Percentiles rank a stretch among this genome's conserved stretches.
These are phyloP conservation scores for Ophiostoma angusticollis DNA, from an alignment of 2,329 filamentous ascomycete species.

Conservation along the genomic window DNA sequence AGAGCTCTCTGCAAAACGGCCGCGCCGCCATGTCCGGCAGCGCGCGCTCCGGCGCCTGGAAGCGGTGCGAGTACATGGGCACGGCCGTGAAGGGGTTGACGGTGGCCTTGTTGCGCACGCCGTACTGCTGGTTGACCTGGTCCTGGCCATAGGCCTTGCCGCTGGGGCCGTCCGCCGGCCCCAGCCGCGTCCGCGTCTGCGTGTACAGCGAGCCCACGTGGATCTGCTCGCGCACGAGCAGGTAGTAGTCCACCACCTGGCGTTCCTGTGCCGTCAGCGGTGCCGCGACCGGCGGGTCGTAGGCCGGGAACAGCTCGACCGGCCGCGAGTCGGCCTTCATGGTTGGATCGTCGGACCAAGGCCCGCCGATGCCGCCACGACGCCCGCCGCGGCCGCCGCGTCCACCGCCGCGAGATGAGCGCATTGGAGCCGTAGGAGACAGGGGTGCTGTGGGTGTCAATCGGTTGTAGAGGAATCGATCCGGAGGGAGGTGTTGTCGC, in stretches of 20 bases:
- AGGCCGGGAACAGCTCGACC: constrained; percentile 46
- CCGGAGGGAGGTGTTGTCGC: neutral
- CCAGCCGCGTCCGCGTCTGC: constrained; percentile 30
- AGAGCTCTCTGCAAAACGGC: constrained; percentile 37
- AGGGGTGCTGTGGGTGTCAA: neutral
- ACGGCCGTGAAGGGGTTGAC: constrained; percentile 46
- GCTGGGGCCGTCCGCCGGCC: constrained; percentile 17
- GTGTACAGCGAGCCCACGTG: constrained; percentile 45
- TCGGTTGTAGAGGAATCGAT: neutral
- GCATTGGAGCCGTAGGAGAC: constrained; percentile 2
- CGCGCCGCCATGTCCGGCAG: constrained; percentile 40
- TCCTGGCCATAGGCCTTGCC: constrained; percentile 38
- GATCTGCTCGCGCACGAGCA: constrained; percentile 43
- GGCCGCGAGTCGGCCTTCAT: constrained; percentile 37
- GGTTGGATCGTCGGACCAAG: constrained; percentile 42
- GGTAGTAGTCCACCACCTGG: constrained; percentile 35
- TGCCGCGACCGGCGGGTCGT: constrained; percentile 34
- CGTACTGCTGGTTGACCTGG: constrained; percentile 46
- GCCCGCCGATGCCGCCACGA: constrained; percentile 23
- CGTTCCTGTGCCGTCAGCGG: constrained; percentile 31
- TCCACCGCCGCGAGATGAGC: constrained; percentile 27
- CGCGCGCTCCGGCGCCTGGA: constrained; percentile 36
- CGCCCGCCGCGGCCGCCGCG: constrained; percentile 35
- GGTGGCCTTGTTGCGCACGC: constrained; percentile 40
- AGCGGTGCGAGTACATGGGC: constrained; percentile 45